Base-by-base conservation (phyloP, 2,329 filamentous ascomycete genomes). In the Xylaria sp. region DNA sequence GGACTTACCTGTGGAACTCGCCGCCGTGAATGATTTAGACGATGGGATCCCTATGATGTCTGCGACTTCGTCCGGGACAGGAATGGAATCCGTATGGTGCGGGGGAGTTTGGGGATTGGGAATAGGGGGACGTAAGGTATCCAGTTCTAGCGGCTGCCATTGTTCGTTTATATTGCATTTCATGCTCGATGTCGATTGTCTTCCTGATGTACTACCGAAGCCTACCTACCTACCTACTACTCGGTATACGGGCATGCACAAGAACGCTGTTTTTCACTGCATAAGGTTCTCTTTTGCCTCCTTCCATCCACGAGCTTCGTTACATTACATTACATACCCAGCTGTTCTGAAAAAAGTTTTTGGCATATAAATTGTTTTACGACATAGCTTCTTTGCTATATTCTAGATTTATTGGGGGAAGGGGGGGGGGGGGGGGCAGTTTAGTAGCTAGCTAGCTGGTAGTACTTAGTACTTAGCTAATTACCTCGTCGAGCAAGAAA, bases 31-130 rank as follows among this genome's bases (percentile, higher is more conserved):
- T 51, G 62, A 64, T 54, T 62, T 63, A 50, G 78, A 80, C 52
- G 78, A 81, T 28, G 78, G 80, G 14, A 74, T 80, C 33, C 78
- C 78, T 1, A 74, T 78, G 33, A 87, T 87, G 84, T 79, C 77
- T 25, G 83, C 82, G 2, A 83, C 82, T 2, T 81, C 78, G 63
- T 68, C 84, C 84, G 0, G 84, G 84, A 0, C 82, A 84, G 74
- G 84, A 86, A 69, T 87, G 84, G 83, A 78, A 79, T 49, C 82
- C 81, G 1, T 77, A 76, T 46, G 73, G 71, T 0, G 75, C 72
- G 6, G 74, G 74, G 9, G 74, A 75, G 59, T 76, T 76, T 64
- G 73, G 72, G 0, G 74, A 76, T 51, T 76, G 66, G 65, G 71
- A 73, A n/a, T 72, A 47, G 60, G 23, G n/a, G n/a, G n/a, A n/a